A percentile compares a stretch with the other conserved stretches of the same genome.
These are phyloP conservation scores for Phytopythium litorale DNA, from an alignment of 352 stramenopile species.

Conservation along the genomic window DNA sequence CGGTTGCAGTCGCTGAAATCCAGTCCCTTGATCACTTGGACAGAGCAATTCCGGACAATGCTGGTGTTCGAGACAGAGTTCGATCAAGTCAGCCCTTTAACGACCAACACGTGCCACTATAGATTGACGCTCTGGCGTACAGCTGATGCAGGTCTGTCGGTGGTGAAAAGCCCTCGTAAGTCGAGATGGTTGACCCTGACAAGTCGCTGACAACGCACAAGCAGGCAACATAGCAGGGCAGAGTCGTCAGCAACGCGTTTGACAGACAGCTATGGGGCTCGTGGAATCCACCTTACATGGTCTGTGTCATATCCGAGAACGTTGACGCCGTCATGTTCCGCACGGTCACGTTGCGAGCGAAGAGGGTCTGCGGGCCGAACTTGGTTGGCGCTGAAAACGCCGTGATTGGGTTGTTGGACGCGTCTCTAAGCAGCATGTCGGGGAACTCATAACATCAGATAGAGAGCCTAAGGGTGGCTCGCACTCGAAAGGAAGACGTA, in stretches of 20 bases:
- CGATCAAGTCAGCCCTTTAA: not conserved
- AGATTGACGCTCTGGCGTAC: slow-evolving; percentile 9
- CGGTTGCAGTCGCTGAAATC: slow-evolving; percentile 25
- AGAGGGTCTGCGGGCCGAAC: slow-evolving; percentile 12
- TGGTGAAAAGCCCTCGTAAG: slow-evolving; percentile 18
- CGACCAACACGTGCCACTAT: not conserved
- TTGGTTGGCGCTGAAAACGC: slow-evolving; percentile 16
- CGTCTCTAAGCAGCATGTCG: slow-evolving; percentile 9
- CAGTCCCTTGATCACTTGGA: slow-evolving; percentile 14
- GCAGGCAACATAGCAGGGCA: too few species aligned
- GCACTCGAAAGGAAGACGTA: not conserved
- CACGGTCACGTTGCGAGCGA: slow-evolving; percentile 21
- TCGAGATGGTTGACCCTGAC: slow-evolving; percentile 14
- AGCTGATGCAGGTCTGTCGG: slow-evolving; percentile 25
- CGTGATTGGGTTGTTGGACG: slow-evolving; percentile 25
- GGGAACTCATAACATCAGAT: not conserved
- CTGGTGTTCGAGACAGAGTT: slow-evolving; percentile 1
- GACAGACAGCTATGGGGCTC: not conserved
- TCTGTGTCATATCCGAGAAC: slow-evolving; percentile 13
- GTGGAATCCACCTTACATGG: not conserved
- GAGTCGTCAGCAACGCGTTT: not conserved
- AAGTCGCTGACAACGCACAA: slow-evolving; percentile 13
- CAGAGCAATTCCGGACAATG: slow-evolving; percentile 14
- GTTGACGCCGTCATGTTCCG: slow-evolving; percentile 7
- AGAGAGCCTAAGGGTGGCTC: not conserved